Percentiles rank a stretch among this genome's conserved stretches.
These are phyloP conservation scores for Alternaria rosae DNA, from an alignment of 2,329 filamentous ascomycete species.

Conservation along the genomic window DNA sequence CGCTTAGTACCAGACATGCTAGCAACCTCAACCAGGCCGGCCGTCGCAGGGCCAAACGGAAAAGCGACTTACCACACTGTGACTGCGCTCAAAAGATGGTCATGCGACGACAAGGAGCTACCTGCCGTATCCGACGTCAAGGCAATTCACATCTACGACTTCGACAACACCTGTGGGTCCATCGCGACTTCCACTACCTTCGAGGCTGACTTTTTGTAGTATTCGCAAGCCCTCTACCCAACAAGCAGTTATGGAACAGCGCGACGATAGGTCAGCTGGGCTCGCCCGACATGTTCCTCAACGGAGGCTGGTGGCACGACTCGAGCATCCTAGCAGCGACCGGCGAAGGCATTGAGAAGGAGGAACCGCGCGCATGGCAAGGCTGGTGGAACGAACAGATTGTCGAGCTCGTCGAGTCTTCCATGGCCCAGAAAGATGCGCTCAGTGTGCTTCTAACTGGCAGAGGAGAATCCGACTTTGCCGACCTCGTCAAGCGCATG, in stretches of 20 bases:
- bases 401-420: conserved; percentile 77
- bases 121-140: conserved; percentile 77
- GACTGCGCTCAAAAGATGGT: conserved; percentile 85
- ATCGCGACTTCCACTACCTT: conserved; percentile 2
- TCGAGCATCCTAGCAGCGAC: conserved; percentile 83
- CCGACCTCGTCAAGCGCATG: conserved; percentile 82
- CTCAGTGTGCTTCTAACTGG: conserved; percentile 89
- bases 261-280: conserved; percentile 79
- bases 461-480: conserved; percentile 77
- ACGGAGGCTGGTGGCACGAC: conserved; percentile 98
- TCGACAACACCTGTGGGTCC: conserved; percentile 87
- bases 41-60: conserved; percentile 37
- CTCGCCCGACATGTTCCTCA: conserved; percentile 76
- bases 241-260: conserved; percentile 84
- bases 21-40: conserved; percentile 40
- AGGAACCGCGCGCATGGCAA: conserved; percentile 84
- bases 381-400: conserved; percentile 98
- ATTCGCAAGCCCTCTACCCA: conserved; percentile 90
- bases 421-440: conserved; percentile 83
- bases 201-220: conserved; percentile 59
- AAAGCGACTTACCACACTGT: conserved; percentile 61
- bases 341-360: conserved; percentile 79
- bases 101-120: conserved; percentile 74
- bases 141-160: conserved; percentile 92
- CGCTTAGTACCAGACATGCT: conserved; percentile 42